Conservation (phyloP, 805 yeast species). For the Metschnikowia bowlesiae region DNA sequence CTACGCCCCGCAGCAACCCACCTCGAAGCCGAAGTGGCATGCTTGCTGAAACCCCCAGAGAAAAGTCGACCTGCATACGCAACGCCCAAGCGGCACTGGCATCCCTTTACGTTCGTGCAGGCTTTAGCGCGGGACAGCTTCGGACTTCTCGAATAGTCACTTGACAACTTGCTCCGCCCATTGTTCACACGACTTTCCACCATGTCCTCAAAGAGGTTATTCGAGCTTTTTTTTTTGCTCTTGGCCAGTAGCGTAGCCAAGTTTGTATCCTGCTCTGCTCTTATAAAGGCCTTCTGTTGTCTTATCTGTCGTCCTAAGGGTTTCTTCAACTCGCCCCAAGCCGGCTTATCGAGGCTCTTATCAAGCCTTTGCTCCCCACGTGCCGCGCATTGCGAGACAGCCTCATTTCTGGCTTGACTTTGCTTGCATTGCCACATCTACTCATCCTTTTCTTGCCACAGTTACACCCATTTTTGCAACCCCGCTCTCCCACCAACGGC, state of each 20-base stretch:
- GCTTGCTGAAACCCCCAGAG: neutral
- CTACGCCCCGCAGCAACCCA: too few relatives aligned
- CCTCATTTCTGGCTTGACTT: neutral
- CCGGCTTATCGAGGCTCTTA: neutral
- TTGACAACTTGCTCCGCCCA: neutral
- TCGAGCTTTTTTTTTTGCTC: neutral
- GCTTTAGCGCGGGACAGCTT: neutral
- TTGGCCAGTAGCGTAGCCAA: too few relatives aligned
- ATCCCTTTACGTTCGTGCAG: neutral
- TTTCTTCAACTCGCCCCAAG: neutral
- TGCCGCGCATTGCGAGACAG: slow-evolving; percentile 1
- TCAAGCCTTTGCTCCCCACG: slow-evolving; percentile 2
- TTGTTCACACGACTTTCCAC: neutral
- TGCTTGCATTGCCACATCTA: neutral
- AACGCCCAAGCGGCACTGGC: neutral
- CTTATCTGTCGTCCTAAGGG: too few relatives aligned
- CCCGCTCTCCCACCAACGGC: neutral
- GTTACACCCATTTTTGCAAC: too few relatives aligned
- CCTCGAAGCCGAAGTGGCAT: too few relatives aligned
- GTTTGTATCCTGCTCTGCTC: too few relatives aligned
- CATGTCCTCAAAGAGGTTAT: neutral
- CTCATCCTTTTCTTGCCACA: neutral
- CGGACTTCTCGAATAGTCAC: neutral
- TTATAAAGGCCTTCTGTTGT: too few relatives aligned
- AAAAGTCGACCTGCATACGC: neutral